Base-by-base conservation (phyloP, 768 basidiomycete species). In the Collybia sordida region DNA sequence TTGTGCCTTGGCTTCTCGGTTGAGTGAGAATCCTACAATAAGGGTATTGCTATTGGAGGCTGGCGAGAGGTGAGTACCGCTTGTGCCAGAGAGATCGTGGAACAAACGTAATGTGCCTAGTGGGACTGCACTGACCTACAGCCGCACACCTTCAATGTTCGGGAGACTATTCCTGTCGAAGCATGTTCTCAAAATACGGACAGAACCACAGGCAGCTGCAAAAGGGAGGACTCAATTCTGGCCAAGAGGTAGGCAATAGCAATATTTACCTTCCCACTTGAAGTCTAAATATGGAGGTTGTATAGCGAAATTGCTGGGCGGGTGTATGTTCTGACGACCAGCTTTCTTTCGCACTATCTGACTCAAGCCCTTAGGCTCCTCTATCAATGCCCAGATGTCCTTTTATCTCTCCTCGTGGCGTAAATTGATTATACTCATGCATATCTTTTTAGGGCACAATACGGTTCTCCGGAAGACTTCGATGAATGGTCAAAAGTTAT, bases 381-480 rank as follows among this genome's bases (percentile, higher is more conserved):
- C 83, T 6, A 81, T 86, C 46, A 90, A 90, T 57, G 85, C 86
- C 3, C 73, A 75, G 55, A 74, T 77, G 75, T 72, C 37, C 8
- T 18, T 52, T 65, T 11, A 45, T 48, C n/a, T 25, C 36, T 31
- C 14, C 9, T 25, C 38, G 11, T 38, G 12, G 14, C 28, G 19
- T 17, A 22, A 37, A 17, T 19, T 6, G 27, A n/a, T 24, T 7
- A 36, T 2, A 23, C 7, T 11, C 36, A 21, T 49, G 42, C 8
- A 39, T 42, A 9, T 49, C 21, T 21, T 12, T 27, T 9, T 31
- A 74, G 78, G 78, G 81, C 81, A 45, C 87, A 88, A 9, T 82
- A 81, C 43, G 86, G 86, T 4, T 78, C 85, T 6, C 83, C 86
- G 2, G 78, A 81, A 1, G 87, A 90, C 59, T 89, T 82, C 56